These are phyloP conservation scores for Kuraishia molischiana DNA, from an alignment of 805 yeast species.

Conservation along the genomic window DNA sequence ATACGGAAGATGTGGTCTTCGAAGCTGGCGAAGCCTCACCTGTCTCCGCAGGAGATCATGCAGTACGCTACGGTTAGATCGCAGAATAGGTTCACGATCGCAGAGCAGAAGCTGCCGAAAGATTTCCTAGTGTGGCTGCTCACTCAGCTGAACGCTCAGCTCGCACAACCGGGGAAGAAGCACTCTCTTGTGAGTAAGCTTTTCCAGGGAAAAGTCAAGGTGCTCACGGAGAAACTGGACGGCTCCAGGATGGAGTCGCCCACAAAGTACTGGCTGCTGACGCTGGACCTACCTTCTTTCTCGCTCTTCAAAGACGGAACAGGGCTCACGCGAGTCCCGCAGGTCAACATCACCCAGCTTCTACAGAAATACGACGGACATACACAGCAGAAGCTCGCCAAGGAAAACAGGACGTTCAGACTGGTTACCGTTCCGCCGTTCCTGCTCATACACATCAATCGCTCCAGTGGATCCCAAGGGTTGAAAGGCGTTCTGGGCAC, in stretches of 20 bases:
- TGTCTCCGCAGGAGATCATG: conserved; percentile 59
- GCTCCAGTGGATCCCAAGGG: conserved; percentile 27
- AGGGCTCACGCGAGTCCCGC: conserved; percentile 36
- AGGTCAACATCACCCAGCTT: conserved; percentile 33
- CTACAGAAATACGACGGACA: conserved; percentile 20
- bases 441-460: conserved; percentile 46
- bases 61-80: conserved; percentile 36
- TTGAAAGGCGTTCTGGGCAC: conserved; percentile 19
- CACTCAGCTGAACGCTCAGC: conserved; percentile 29
- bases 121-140: conserved; percentile 51
- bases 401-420: conserved; percentile 18
- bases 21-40: conserved; percentile 44
- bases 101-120: conserved; percentile 40
- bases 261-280: conserved; percentile 39
- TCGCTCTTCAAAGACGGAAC: conserved; percentile 45
- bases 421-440: conserved; percentile 38
- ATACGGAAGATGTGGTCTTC: conserved; percentile 58
- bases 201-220: conserved; percentile 44
- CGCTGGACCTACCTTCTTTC: conserved; percentile 49
- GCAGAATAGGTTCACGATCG: conserved; percentile 29
- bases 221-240: conserved; percentile 15
- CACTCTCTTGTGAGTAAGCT: conserved; percentile 19
- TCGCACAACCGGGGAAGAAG: conserved; percentile 6
- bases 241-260: conserved; percentile 13
- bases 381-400: conserved; percentile 8